Evolutionary conservation across 2,329 filamentous ascomycete genomes (phyloP).

Genomic region (Zopfia rhizophila): DNA sequence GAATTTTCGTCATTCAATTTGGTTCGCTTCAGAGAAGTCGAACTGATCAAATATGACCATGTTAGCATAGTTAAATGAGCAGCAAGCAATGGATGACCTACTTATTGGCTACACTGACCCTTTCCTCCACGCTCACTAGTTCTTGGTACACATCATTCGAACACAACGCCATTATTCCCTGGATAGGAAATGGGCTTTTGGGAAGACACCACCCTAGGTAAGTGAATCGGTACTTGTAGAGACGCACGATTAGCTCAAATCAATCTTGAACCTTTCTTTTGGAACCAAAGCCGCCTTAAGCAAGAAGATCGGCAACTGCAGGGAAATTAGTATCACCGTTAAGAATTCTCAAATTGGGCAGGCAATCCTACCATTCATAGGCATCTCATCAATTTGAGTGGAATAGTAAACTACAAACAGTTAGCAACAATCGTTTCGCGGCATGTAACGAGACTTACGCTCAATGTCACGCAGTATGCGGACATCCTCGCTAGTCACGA

Average conservation of each 20-base stretch:
- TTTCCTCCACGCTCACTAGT: conserved; percentile 25
- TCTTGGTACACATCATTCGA: too few relatives aligned
- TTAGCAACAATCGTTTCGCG: conserved; percentile 44
- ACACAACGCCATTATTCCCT: too few relatives aligned
- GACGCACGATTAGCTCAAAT: neutral
- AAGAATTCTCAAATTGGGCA: conserved; percentile 48
- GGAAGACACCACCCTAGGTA: neutral
- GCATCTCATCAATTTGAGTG: conserved; percentile 98
- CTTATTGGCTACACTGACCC: conserved; percentile 26
- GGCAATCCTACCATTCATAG: conserved; percentile 89
- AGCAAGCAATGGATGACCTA: too few relatives aligned
- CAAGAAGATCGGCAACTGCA: conserved; percentile 14
- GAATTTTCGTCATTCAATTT: too few relatives aligned
- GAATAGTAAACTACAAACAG: conserved; percentile 81
- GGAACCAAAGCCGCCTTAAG: too few relatives aligned
- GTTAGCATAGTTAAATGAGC: too few relatives aligned
- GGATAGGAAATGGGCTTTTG: neutral
- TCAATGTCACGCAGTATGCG: conserved; percentile 98
- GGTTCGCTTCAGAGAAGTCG: too few relatives aligned
- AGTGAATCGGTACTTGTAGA: neutral
- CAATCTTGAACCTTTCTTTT: too few relatives aligned
- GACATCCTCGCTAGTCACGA: conserved; percentile 97
- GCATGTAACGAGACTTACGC: conserved; percentile 62
- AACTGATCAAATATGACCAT: too few relatives aligned
- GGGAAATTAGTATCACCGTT: neutral